Evolutionary conservation across 2,329 filamentous ascomycete genomes (phyloP), one percentile per base, ranked within the genome.

Genomic region (Hypoxylon sp.): DNA sequence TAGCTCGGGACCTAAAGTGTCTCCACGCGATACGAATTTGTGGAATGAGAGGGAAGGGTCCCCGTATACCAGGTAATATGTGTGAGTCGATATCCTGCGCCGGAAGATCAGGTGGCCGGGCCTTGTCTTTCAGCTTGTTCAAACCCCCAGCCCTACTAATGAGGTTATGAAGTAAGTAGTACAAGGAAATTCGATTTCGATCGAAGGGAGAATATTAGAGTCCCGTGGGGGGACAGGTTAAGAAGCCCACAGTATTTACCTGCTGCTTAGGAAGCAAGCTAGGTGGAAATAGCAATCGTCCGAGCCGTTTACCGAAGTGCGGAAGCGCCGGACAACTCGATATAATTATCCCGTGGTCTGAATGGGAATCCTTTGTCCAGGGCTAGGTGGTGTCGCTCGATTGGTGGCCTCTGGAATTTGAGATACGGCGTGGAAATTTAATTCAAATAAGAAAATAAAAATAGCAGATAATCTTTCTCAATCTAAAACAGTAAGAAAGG

Each of bases 21-120:
- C 65, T 66, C 65, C 69, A 69, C 65, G 70, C 68, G 70, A 73
- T 73, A 74, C 72, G 72, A 74, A 72, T 63, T 68, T 68, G 66
- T 71, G 70, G 70, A 70, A 71, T 71, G 69, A 56, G 67, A 68
- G 65, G 68, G 68, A 72, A 69, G 65, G 70, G 71, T 59, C 59
- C 57, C 62, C 61, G 61, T 67, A 62, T 64, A n/a, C n/a, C n/a
- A n/a, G n/a, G n/a, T n/a, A 65, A 62, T 59, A 57, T 66, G 65
- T 67, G 63, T 62, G 62, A 68, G 60, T 64, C 56, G 67, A 47
- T 66, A 62, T 65, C 58, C 65, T 69, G 68, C 59, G 65, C 69
- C 68, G 62, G 61, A 67, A 67, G 55, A 66, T 60, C 64, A 67
- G 65, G 41, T 59, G 62, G 62, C 61, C 59, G 39, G 56, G 66